Evolutionary conservation across 768 basidiomycete genomes (phyloP), one percentile per base, ranked within the genome.

Genomic region (Rhodocollybia butyracea): DNA sequence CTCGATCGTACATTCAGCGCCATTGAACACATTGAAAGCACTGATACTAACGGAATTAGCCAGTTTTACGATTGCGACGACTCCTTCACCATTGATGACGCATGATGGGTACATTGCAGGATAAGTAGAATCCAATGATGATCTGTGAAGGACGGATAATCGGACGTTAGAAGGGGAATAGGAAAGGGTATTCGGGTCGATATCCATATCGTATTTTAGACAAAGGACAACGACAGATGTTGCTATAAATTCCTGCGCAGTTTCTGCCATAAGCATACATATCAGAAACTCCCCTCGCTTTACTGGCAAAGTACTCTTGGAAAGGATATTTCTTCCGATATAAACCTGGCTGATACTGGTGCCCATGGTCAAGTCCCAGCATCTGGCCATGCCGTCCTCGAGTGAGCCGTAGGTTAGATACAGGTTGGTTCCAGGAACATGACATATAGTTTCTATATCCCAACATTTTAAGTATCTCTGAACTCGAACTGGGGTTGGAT

Each of bases 81-180:
- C 21, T 5, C 48, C 48, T 5, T 50, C 19, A 13, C 22, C 21
- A n/a, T 50, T 50, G 31, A 50, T 50, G 5, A 34, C 48, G 19
- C 48, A 50, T 15, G 48, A 50, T 12, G 48, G 48, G n/a, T 50
- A 50, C 48, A 50, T 50, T 31, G 48, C 48, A 8, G 34, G 48
- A 50, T 38, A 50, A 17, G 34, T 50, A 21, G 22, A 12, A 17
- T 50, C 48, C 8, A 50, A 22, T 5, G 48, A 12, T 31, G 32
- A 36, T 15, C 34, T 31, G 22, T 50, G 48, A 31, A 22, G 34
- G 34, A 50, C n/a, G n/a, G 32, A 24, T 34, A 50, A 22, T 2
- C 26, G 31, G 6, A 50, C 48, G n/a, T 50, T 38, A 7, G 31
- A 34, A 26, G 31, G 22, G 46, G 46, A 48, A 48, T 30, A 22